Base-by-base conservation (phyloP, 768 basidiomycete species). In the Xanthoconium stramineum region DNA sequence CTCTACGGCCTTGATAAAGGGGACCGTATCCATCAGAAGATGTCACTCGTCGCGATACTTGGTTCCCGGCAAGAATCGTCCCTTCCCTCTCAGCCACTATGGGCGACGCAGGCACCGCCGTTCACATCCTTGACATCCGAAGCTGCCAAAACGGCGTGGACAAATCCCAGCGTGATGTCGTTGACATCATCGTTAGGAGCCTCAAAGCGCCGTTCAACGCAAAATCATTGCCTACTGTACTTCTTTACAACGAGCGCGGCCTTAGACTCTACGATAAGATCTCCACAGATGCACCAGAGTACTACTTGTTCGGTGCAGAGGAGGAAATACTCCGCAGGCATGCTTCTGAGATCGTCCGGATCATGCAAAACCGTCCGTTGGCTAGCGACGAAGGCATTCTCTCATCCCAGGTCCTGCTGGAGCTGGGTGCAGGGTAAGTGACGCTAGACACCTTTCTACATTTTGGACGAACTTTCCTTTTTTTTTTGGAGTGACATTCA, bases 391-490 rank as follows among this genome's bases (percentile, higher is more conserved):
- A 28, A 30, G 61, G 71, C 17, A 62, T 65, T 15, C 65, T 75
- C 24, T 24, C 24, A 3, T 82, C 80, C 40, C 81, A 84, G 51
- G 79, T 86, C 50, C 78, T 97, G 8, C 78, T 98, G 40, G 95
- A 98, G 68, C 80, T 98, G n/a, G 95, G 96, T 43, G 91, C 94
- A 10, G 95, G 95, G 92, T 94, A 70, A 79, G 91, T 45, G 5
- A 32, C 47, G 36, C 10, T 30, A 37, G 13, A 1, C 24, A 24
- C 24, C 4, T 24, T 24, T 24, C 24, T 24, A 24, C 24, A 24
- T 24, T 24, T 24, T 2, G 24, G 24, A 24, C 24, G 24, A 24
- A 24, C 4, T 24, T 24, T 24, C 24, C 4, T 24, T 24, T 4
- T 24, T 39, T 47, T 20, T 29, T 51, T 43, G 14, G n/a, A 24